Base-by-base conservation (phyloP, 2,329 filamentous ascomycete genomes). In the Sporothrix brasiliensis region DNA sequence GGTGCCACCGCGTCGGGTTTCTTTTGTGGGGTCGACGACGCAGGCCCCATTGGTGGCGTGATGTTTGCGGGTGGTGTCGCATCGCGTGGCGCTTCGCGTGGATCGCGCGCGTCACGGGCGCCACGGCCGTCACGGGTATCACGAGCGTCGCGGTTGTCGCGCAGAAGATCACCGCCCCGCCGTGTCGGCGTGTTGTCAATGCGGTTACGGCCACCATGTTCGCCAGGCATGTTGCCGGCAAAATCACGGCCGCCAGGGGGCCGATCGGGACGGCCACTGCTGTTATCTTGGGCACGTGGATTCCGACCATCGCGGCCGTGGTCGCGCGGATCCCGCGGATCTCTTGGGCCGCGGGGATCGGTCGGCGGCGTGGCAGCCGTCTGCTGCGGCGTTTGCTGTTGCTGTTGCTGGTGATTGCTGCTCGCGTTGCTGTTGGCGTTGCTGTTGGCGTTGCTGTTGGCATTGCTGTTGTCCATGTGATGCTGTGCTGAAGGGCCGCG, bases 121-220 rank as follows among this genome's bases (percentile, higher is more conserved):
- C 52, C 53, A 14, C 27, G 30, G 5, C 21, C 52, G 24, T 78
- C 80, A 63, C 80, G 79, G 6, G 73, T 74, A 52, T 82, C 80
- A n/a, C 80, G 78, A 27, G 78, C 77, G 16, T 84, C 80, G 61
- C 80, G 79, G 4, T 70, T 73, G 53, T 82, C 80, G 71, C 78
- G 77, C 16, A 71, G 41, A 1, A 30, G 27, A 30, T 79, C 78
- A 19, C 63, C 70, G 16, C 63, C 58, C 27, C 44, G 58, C 27
- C 69, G 69, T 10, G 69, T 63, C 30, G 65, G 69, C 4, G 69
- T 70, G 56, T 65, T 71, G 69, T 65, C 68, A 30, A 34, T 34
- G n/a, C 63, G 58, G 65, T 13, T 24, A 61, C 53, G 53, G 49
- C 34, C 27, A n/a, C 16, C 44, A n/a, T 47, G 63, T n/a, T 63